Base-by-base conservation (phyloP, 345 rosid genomes). In the Citrus glauca region DNA sequence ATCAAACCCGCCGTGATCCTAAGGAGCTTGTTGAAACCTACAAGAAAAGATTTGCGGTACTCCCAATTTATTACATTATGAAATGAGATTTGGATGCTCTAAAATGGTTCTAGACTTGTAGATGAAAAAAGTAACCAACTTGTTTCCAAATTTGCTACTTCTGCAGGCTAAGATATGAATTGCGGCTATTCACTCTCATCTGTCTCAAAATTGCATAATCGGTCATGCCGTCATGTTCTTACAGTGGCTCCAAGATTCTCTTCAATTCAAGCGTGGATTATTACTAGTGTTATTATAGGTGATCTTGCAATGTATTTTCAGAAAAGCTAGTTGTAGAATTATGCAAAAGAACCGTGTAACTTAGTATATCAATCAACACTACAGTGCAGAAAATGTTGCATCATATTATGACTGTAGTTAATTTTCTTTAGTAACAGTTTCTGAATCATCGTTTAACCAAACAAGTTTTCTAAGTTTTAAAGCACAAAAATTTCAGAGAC, bases 1-100 rank as follows among this genome's bases (percentile, higher is more conserved):
- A 81, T 50, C 91, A 91, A 82, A 92, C 98, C 66, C 84, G 88
- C 42, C 45, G 79, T 48, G 91, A 93, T 78, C 94, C 92, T 3
- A 81, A 85, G 59, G 91, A 84, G 79, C 80, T 89, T n/a, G 80
- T 95, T 56, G 91, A 87, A 81, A 73, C 73, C 81, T 86, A 79
- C 83, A 89, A 87, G 83, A 84, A 33, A 76, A 90, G 88, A 22
- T 85, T 88, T 56, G 7, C 76, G 87, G 97, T 91, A 82, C 32
- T 17, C 16, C 14, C 22, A 6, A 24, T 55, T 66, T 66, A 6
- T 9, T 22, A 32, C 45, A 6, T 75, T 20, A 11, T 27, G 24
- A 53, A 66, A 75, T 20, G 35, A 75, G 2, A 50, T 53, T 32
- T 33, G 48, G 25, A 28, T 50, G 16, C n/a, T 32, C 16, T 65